Evolutionary conservation across 495 filamentous ascomycete genomes (phyloP).

Genomic region (Bacidia gigantensis): DNA sequence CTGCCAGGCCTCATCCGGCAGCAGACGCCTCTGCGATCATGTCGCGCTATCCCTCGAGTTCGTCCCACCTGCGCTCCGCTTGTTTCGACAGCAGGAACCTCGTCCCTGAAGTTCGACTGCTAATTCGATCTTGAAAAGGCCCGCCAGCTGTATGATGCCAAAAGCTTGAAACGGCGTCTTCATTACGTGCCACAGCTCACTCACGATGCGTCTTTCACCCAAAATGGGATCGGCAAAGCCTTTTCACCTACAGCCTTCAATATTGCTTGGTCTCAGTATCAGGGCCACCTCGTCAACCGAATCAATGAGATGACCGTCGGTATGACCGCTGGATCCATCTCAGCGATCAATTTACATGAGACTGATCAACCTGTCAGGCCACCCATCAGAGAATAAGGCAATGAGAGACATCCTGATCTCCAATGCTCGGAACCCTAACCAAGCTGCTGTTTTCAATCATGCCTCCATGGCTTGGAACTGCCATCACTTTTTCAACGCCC

Average conservation of each 20-base stretch:
- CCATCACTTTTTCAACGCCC: constrained; percentile 76
- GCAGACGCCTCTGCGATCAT: constrained; percentile 35
- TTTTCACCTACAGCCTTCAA: constrained; percentile 52
- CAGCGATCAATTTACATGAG: neutral
- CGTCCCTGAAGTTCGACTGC: neutral
- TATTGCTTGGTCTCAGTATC: constrained; percentile 74
- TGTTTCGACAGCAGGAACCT: no score
- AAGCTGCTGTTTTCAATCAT: constrained; percentile 79
- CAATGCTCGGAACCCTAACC: constrained; percentile 61
- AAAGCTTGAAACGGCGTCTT: constrained; percentile 22
- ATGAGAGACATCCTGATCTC: constrained; percentile 56
- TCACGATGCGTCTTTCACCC: constrained; percentile 35
- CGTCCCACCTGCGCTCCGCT: neutral
- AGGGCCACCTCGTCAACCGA: constrained; percentile 52
- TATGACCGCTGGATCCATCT: constrained; percentile 27
- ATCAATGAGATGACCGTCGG: constrained; percentile 63
- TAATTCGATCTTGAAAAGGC: constrained; percentile 3
- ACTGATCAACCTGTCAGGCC: constrained; percentile 27
- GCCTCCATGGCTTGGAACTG: constrained; percentile 96
- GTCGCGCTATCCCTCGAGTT: constrained; percentile 9
- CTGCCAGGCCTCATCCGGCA: constrained; percentile 37
- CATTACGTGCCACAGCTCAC: constrained; percentile 49
- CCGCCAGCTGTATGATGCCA: constrained; percentile 14
- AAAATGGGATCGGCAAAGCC: constrained; percentile 53
- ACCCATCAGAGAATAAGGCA: constrained; percentile 40